phyloP scores from a whole-genome alignment of 2,329 filamentous ascomycete species.

The Aspergillus udagawae region DNA sequence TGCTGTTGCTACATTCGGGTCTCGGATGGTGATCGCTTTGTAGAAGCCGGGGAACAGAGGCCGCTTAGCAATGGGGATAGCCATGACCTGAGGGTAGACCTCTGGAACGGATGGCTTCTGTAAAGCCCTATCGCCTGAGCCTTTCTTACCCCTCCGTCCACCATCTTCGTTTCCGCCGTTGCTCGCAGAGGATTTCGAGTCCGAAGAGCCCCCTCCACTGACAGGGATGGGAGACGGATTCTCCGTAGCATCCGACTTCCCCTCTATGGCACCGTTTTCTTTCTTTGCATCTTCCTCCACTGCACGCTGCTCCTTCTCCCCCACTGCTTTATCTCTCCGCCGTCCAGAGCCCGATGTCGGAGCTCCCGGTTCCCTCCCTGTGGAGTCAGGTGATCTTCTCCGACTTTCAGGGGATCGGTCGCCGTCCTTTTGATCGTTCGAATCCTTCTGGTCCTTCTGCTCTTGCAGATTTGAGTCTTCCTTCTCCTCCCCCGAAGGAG shows the following conservation, averaged over 20 bases:
- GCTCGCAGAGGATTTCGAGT: slow-evolving; percentile 52
- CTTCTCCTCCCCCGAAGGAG: slow-evolving; percentile 41
- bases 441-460: slow-evolving; percentile 24
- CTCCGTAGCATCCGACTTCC: slow-evolving; percentile 49
- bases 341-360: slow-evolving; percentile 34
- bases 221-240: slow-evolving; percentile 42
- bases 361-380: slow-evolving; percentile 28
- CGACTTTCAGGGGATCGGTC: slow-evolving; percentile 44
- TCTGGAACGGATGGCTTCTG: slow-evolving; percentile 89
- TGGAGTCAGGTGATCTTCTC: slow-evolving; percentile 38
- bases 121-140: slow-evolving; percentile 66
- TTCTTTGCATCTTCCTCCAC: slow-evolving; percentile 41
- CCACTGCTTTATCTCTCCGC: slow-evolving; percentile 37
- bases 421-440: slow-evolving; percentile 34
- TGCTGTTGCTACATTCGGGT: slow-evolving; percentile 83
- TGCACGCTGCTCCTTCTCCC: slow-evolving; percentile 36
- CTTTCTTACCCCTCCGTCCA: slow-evolving; percentile 67
- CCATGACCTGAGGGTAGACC: slow-evolving; percentile 95
- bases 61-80: slow-evolving; percentile 89
- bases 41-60: slow-evolving; percentile 97
- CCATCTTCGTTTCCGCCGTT: slow-evolving; percentile 55
- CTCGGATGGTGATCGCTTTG: slow-evolving; percentile 95
- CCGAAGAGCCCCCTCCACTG: slow-evolving; percentile 28
- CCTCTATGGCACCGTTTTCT: slow-evolving; percentile 33
- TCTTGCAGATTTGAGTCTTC: slow-evolving; percentile 27